phyloP scores from a whole-genome alignment of 2,329 filamentous ascomycete genomes.

The Nemania sp. region DNA sequence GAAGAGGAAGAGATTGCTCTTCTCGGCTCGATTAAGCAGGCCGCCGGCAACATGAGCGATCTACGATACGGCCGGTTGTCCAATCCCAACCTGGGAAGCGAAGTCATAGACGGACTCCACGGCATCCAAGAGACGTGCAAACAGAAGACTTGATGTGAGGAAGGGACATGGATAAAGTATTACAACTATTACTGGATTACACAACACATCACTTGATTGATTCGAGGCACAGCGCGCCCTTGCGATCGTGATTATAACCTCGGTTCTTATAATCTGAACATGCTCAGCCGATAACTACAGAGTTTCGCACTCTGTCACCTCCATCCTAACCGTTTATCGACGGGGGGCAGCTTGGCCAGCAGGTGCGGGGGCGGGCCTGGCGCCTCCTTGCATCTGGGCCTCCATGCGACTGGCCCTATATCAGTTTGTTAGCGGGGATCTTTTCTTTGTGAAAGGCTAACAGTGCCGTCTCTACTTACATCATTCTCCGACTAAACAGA shows the following conservation, averaged over 20 bases:
- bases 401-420: slow-evolving; percentile 33
- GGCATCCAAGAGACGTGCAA: slow-evolving; percentile 67
- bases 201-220: not conserved
- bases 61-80: slow-evolving; percentile 77
- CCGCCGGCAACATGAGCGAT: slow-evolving; percentile 76
- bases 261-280: not conserved
- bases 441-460: slow-evolving; percentile 2
- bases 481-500: slow-evolving; percentile 72
- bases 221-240: not conserved
- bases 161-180: slow-evolving; percentile 22
- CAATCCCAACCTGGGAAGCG: slow-evolving; percentile 63
- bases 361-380: slow-evolving; percentile 33
- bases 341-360: slow-evolving; percentile 36
- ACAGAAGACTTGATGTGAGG: slow-evolving; percentile 43
- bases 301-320: not conserved
- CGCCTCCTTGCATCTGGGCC: slow-evolving; percentile 29
- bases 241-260: not conserved
- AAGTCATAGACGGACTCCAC: slow-evolving; percentile 68
- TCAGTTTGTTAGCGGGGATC: slow-evolving; percentile 21
- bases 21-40: slow-evolving; percentile 63
- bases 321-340: slow-evolving; percentile 25
- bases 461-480: slow-evolving; percentile 58
- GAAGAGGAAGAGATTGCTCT: slow-evolving; percentile 66
- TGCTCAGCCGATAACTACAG: not conserved
- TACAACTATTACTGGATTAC: slow-evolving; percentile 24